Conservation (phyloP, 441 rosid species). For the Arabidopsis hybrid region DNA sequence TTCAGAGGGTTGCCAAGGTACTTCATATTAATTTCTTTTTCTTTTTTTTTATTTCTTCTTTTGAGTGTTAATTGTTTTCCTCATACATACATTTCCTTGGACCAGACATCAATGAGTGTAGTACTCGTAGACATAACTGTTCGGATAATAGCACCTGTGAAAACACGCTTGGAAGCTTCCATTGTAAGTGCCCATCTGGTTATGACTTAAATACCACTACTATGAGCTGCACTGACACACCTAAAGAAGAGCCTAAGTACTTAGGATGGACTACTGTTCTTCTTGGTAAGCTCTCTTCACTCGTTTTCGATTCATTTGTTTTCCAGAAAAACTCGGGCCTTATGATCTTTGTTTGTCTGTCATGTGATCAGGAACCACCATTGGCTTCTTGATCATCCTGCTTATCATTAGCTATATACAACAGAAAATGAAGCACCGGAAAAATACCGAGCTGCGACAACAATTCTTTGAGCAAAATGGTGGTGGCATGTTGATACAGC, state of each 20-base stretch:
- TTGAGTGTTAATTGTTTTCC: neutral
- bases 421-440: neutral
- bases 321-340: neutral
- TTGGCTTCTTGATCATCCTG: constrained; percentile 23
- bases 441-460: constrained; percentile 1
- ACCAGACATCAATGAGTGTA: constrained; percentile 34
- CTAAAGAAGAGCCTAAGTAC: neutral
- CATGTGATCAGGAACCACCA: constrained; percentile 27
- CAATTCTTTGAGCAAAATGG: constrained; percentile 37
- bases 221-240: neutral
- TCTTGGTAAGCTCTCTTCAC: constrained; percentile 15
- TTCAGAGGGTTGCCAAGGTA: constrained; percentile 38
- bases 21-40: neutral
- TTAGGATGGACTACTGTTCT: neutral
- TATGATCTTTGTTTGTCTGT: neutral
- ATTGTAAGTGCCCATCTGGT: neutral
- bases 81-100: neutral
- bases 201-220: neutral
- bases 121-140: neutral
- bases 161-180: neutral
- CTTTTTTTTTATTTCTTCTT: neutral
- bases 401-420: constrained; percentile 10
- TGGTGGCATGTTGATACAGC: neutral
- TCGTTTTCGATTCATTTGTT: neutral
- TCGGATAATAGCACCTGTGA: neutral